Evolutionary conservation across 805 yeast species (phyloP), one percentile per base, ranked within the genome.

Genomic region (Metschnikowia drakensbergensis): DNA sequence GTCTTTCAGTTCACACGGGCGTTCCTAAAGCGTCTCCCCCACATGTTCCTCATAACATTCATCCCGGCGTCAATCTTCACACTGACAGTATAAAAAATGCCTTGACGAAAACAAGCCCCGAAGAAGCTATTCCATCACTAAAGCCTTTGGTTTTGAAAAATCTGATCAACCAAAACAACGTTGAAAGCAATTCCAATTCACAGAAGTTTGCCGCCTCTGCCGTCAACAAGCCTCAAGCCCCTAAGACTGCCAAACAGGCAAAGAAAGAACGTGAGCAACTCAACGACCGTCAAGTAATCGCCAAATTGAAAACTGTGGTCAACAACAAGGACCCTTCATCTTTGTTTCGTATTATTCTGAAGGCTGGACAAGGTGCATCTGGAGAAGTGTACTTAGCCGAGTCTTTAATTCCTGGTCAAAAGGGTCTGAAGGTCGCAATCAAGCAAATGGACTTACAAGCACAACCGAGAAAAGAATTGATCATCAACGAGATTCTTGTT

Each of bases 291-390:
- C 97, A 92, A 69, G 78, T 89, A 25, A 79, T 92, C 77, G 82
- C 86, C 35, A 88, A 86, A 60, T 73, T 94, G 55, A 80, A 84
- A 50, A 80, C 88, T 3, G 96, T 91, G 30, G 96, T 94, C 7
- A 82, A 84, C 54, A 81, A 79, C 58, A 77, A 81, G 37, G 96
- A 94, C 68, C 99, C 99, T n/a, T 76, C 88, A 5, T 85, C 89
- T 37, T 77, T 77, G 51, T 87, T 86, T 70, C 81, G 81, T 60
- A 83, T 86, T 68, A 76, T 87, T 52, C 89, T 84, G 62, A 84
- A 85, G 56, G 94, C 92, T 0, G 99, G 99, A 13, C 98, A 94
- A 70, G 99, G 99, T 60, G 99, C 99, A 0, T 82, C 91, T 54
- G 99, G 99, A 17, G 89, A 95, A 3, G 99, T 94, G 17, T 94